Base-by-base conservation (phyloP, 73 alveolate species). In the Tetrahymena thermophila region DNA sequence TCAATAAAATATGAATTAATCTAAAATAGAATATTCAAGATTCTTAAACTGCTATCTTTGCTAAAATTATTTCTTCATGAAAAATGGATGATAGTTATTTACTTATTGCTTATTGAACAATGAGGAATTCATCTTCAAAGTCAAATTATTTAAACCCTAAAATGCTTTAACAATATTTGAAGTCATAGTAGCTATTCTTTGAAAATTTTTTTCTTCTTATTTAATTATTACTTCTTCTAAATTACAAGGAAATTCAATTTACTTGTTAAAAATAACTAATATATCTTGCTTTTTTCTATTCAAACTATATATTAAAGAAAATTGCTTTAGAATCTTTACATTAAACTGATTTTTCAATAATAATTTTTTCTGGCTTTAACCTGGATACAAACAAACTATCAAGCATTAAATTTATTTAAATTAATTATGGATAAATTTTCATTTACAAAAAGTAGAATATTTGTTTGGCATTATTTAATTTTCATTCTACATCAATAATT, bases 81-180 rank as follows among this genome's bases (percentile, higher is more conserved):
- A 19, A 50, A 50, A 50, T 50, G 31, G 83, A 50, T 15, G 6
- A 50, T 50, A 50, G 83, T 21, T 50, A 50, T 50, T 71, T 71
- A 71, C 89, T 71, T 71, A n/a, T 71, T 71, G 89, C 89, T 71
- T 71, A 71, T 71, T 71, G 89, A 71, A 71, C 89, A 71, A 71
- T 28, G 89, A 71, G 35, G 89, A 71, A 13, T 71, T 71, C 89
- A 71, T 71, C 37, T 71, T 71, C 35, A 71, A 31, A 71, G 89
- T 31, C 40, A 71, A 71, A 31, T 71, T 71, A 71, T 71, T 71
- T n/a, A 71, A n/a, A 28, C 89, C 89, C 37, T 71, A 71, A 28
- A 71, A 71, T 28, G 89, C 89, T 31, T 71, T 71, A 28, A 71
- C 89, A 71, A 71, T 71, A 71, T 71, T 71, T 31, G 37, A 71